phyloP scores from a whole-genome alignment of 169 alveolate genomes.

The Babesia bovis region DNA sequence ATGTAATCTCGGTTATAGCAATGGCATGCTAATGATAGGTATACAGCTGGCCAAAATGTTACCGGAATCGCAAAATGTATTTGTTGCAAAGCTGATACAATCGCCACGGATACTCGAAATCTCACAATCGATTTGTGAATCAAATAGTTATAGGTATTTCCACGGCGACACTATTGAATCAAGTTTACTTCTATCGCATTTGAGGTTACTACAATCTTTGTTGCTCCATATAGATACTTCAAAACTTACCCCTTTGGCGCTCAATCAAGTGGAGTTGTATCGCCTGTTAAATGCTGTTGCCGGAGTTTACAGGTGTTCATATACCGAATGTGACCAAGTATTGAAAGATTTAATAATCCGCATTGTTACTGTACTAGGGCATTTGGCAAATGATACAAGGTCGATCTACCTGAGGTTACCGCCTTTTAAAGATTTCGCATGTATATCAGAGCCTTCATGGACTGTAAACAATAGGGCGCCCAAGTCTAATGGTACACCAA shows the following conservation, averaged over 20 bases:
- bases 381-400: background rate
- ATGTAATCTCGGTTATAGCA: slow-evolving; percentile 17
- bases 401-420: slow-evolving; percentile 27
- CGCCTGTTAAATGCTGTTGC: slow-evolving; percentile 2
- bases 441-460: slow-evolving; percentile 3
- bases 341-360: slow-evolving; percentile 17
- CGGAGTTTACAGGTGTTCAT: slow-evolving; percentile 26
- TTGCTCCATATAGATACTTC: background rate
- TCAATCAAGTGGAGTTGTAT: background rate
- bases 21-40: background rate
- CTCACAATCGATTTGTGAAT: slow-evolving; percentile 3
- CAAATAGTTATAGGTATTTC: background rate
- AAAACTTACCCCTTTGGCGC: too few species aligned
- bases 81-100: background rate
- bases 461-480: background rate
- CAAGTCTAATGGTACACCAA: background rate
- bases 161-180: slow-evolving; percentile 21
- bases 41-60: background rate
- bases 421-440: slow-evolving; percentile 22
- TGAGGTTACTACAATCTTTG: slow-evolving; percentile 6
- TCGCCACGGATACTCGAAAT: background rate
- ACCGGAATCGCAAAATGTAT: background rate
- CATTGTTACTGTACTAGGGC: background rate
- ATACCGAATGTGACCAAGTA: slow-evolving; percentile 4
- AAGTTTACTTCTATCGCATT: background rate